Percentiles rank a stretch among this genome's conserved stretches.
phyloP scores from a whole-genome alignment of 2,329 filamentous ascomycete genomes.

The Annulohypoxylon truncatum region DNA sequence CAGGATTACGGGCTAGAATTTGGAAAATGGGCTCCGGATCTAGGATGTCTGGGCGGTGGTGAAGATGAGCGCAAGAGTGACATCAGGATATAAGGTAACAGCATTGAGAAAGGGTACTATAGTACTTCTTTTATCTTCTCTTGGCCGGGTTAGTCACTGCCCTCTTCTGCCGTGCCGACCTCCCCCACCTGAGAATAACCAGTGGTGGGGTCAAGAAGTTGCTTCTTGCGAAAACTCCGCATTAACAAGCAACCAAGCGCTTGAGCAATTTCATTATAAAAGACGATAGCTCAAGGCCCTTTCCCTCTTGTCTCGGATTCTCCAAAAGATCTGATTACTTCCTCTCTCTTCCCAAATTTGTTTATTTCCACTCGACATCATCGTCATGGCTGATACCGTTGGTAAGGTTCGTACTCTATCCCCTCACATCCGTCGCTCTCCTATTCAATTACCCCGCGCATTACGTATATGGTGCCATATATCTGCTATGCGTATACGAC shows the following conservation, averaged over 20 bases:
- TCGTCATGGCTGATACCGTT: slow-evolving; percentile 62
- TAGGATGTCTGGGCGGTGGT: slow-evolving; percentile 25
- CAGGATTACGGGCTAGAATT: slow-evolving; percentile 1
- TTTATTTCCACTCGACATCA: slow-evolving; percentile 9
- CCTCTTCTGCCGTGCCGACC: slow-evolving; percentile 39
- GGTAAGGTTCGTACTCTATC: slow-evolving; percentile 59
- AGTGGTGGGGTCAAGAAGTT: slow-evolving; percentile 35
- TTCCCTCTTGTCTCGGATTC: slow-evolving; percentile 13
- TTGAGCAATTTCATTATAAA: slow-evolving; percentile 33
- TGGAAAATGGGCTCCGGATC: slow-evolving; percentile 12
- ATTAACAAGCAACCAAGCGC: slow-evolving; percentile 31
- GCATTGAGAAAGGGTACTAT: not conserved
- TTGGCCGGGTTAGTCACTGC: slow-evolving; percentile 11
- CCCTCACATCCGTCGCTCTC: slow-evolving; percentile 1
- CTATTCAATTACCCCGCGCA: slow-evolving; percentile 31
- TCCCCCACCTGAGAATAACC: slow-evolving; percentile 38
- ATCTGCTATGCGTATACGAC: not conserved
- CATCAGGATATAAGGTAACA: slow-evolving; percentile 33
- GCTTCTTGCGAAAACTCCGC: slow-evolving; percentile 37
- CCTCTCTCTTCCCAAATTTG: slow-evolving; percentile 9
- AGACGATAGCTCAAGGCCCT: slow-evolving; percentile 26
- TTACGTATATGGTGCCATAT: slow-evolving; percentile 11
- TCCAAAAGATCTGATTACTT: slow-evolving; percentile 12
- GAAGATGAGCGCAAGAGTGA: slow-evolving; percentile 30
- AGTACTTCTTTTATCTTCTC: slow-evolving; percentile 16